phyloP scores from a whole-genome alignment of 495 filamentous ascomycete species.

The Pseudotulostoma volvatum region DNA sequence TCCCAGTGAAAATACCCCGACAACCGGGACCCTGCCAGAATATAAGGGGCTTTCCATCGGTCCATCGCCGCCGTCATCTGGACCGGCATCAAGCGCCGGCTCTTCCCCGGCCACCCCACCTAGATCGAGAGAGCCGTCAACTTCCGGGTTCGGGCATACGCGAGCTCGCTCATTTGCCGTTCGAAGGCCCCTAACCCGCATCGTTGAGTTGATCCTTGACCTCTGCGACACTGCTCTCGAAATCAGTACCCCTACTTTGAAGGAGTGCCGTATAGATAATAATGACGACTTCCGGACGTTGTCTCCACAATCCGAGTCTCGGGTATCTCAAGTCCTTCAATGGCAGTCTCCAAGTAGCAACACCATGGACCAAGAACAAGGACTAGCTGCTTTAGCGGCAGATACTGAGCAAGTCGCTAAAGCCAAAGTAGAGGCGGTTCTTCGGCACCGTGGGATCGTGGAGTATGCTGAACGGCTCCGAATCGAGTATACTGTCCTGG shows the following conservation, averaged over 20 bases:
- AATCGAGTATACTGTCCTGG: conserved; percentile 74
- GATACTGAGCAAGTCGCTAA: conserved; percentile 73
- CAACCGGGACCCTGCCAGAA: conserved; percentile 47
- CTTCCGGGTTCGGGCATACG: conserved; percentile 50
- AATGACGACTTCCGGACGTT: conserved; percentile 66
- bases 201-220: conserved; percentile 87
- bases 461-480: conserved; percentile 95
- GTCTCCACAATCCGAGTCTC: conserved; percentile 86
- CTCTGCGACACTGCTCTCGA: conserved; percentile 91
- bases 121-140: conserved; percentile 68
- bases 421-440: conserved; percentile 80
- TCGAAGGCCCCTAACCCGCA: conserved; percentile 71
- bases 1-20: conserved; percentile 36
- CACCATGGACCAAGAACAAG: conserved; percentile 87
- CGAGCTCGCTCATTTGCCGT: conserved; percentile 75
- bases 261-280: conserved; percentile 49
- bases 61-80: conserved; percentile 42
- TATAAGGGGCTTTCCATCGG: conserved; percentile 88
- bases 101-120: conserved; percentile 54
- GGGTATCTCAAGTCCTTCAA: conserved; percentile 80
- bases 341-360: conserved; percentile 89
- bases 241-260: conserved; percentile 84
- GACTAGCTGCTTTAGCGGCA: conserved; percentile 66
- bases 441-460: conserved; percentile 79
- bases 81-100: conserved; percentile 43